Evolutionary conservation across 805 yeast species (phyloP).

Genomic region (Yarrowia yakushimensis): DNA sequence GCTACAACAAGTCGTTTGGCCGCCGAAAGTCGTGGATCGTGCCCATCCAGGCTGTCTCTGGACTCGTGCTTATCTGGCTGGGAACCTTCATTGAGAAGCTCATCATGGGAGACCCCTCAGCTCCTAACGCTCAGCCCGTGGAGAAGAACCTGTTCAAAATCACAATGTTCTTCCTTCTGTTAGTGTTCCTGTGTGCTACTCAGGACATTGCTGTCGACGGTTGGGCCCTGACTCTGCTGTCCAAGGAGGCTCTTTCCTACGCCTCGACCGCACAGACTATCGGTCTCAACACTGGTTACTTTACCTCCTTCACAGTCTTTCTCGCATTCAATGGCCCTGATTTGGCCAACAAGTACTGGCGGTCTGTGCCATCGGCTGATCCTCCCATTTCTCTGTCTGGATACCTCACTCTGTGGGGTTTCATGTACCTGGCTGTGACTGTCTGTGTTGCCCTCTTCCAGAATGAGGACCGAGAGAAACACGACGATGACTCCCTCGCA

Average conservation of each 20-base stretch:
- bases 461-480: slow-evolving; percentile 63
- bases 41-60: slow-evolving; percentile 83
- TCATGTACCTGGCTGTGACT: slow-evolving; percentile 65
- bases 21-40: slow-evolving; percentile 91
- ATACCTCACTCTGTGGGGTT: slow-evolving; percentile 76
- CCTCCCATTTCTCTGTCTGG: slow-evolving; percentile 72
- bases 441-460: slow-evolving; percentile 54
- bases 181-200: slow-evolving; percentile 90
- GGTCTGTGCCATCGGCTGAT: slow-evolving; percentile 54
- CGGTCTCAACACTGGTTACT: slow-evolving; percentile 91
- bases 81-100: slow-evolving; percentile 55
- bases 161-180: slow-evolving; percentile 66
- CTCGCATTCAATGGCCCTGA: slow-evolving; percentile 87
- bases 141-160: slow-evolving; percentile 49
- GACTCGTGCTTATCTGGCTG: slow-evolving; percentile 59
- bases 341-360: slow-evolving; percentile 80
- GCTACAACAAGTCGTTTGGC: slow-evolving; percentile 65
- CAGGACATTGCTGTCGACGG: slow-evolving; percentile 99
- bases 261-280: slow-evolving; percentile 98
- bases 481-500: slow-evolving; percentile 34
- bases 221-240: slow-evolving; percentile 90
- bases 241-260: slow-evolving; percentile 72
- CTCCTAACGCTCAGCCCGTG: slow-evolving; percentile 28
- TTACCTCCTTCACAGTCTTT: slow-evolving; percentile 85
- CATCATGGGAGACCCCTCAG: slow-evolving; percentile 45